Evolutionary conservation across 257 asterid species (phyloP), one percentile per base, ranked within the genome.

Genomic region (Petunia axillaris): DNA sequence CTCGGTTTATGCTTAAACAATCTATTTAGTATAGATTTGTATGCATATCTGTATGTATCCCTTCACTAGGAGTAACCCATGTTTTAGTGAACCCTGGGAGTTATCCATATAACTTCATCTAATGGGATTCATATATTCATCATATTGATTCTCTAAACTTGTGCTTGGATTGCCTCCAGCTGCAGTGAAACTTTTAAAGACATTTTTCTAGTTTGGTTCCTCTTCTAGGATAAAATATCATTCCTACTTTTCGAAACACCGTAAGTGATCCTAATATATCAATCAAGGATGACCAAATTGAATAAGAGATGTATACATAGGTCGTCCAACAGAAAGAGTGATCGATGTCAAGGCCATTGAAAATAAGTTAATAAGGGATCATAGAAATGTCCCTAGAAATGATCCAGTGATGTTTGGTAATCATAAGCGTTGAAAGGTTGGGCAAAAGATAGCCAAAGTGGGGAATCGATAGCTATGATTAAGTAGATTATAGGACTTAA

Each of bases 391-490:
- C 77, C 75, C 43, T 77, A 77, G 15, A 41, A 59, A 44, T 41
- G 80, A 9, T 25, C 70, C 1, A 76, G 40, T 43, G 40, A 4
- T 41, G 5, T 55, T 62, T 46, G 62, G 43, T 54, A 83, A 83
- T 78, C 52, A 81, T 78, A 48, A 74, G 76, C 44, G 52, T 75
- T 81, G 81, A 83, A 77, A 86, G 14, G 52, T 79, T 79, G 78
- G 75, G 79, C 39, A 52, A 68, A 79, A 67, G 82, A 81, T 60
- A 62, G 64, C 14, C 40, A 67, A 63, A 82, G 76, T 50, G 64
- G 57, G 76, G 68, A 62, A 53, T 75, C 66, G 80, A 71, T 82
- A 39, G 76, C 83, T 82, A 84, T 84, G 41, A 70, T 59, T 74
- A 39, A 35, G 78, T 85, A 70, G 86, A 80, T 75, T 64, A n/a